Conservation (phyloP, 2,329 filamentous ascomycete species). For the Xylariaceae sp. region DNA sequence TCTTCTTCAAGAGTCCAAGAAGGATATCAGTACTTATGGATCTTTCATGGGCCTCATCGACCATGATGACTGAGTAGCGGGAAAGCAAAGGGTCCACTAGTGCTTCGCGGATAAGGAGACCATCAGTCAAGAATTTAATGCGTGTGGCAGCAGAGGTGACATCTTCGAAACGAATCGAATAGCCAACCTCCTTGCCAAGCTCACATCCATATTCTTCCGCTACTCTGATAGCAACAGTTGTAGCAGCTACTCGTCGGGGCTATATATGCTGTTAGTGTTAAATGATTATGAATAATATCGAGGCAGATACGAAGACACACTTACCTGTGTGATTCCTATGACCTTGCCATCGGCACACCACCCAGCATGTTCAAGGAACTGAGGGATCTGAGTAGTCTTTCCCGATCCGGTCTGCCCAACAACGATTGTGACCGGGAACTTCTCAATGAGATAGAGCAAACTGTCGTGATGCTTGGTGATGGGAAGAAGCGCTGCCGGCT, state of each 20-base stretch:
- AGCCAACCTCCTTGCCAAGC: slow-evolving; percentile 85
- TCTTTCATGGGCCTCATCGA: slow-evolving; percentile 93
- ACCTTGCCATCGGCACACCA: slow-evolving; percentile 81
- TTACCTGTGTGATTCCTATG: slow-evolving; percentile 85
- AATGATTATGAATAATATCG: background rate
- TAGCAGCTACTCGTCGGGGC: slow-evolving; percentile 86
- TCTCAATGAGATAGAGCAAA: slow-evolving; percentile 82
- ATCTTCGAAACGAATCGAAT: slow-evolving; percentile 90
- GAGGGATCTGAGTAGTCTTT: slow-evolving; percentile 93
- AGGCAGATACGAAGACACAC: slow-evolving; percentile 29
- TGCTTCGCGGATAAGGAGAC: slow-evolving; percentile 83
- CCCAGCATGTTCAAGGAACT: slow-evolving; percentile 80
- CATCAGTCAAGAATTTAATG: slow-evolving; percentile 95
- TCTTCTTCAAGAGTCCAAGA: slow-evolving; percentile 86
- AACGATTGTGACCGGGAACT: slow-evolving; percentile 76
- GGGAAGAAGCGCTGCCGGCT: slow-evolving; percentile 75
- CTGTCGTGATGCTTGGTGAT: slow-evolving; percentile 77
- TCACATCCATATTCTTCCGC: slow-evolving; percentile 85
- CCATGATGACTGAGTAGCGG: slow-evolving; percentile 92
- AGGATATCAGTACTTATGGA: slow-evolving; percentile 90
- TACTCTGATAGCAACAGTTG: slow-evolving; percentile 80
- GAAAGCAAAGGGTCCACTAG: slow-evolving; percentile 87
- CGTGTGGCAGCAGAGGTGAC: slow-evolving; percentile 76
- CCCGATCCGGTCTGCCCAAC: slow-evolving; percentile 92
- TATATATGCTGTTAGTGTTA: slow-evolving; percentile 34